Base-by-base conservation (phyloP, 2,329 filamentous ascomycete genomes). In the Aspergillus pseudonomiae region DNA sequence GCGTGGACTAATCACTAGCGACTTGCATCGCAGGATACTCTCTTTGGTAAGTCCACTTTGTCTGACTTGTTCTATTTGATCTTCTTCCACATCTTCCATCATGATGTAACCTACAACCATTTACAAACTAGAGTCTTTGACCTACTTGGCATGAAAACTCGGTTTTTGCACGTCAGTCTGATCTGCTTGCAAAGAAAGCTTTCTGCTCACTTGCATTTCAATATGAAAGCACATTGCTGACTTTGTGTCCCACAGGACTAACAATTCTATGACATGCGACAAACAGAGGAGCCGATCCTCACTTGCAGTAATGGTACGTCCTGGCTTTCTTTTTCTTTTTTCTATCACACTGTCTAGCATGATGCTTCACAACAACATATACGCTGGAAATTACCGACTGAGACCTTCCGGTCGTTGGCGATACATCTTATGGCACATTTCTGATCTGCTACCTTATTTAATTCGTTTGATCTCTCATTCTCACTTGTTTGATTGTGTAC, bases 301-400 rank as follows among this genome's bases (percentile, higher is more conserved):
- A 21, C 1, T 61, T 65, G 60, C 65, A 67, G 19, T 16, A 61
- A 62, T 66, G 69, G 76, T 78, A 69, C 68, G 76, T 71, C 45
- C 28, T 32, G 26, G 30, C 16, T 9, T 14, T 11, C 14, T 52
- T 61, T 53, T 78, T 78, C 64, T 77, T 77, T 41, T 68, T 80
- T 66, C 24, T 80, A 66, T 59, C 70, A 75, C 12, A 28, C 53
- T 30, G 30, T 26, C 43, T 68, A 53, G 61, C 65, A 80, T 88
- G 87, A 90, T 92, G 90, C 85, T 82, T 75, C 77, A 78, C 75
- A 41, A 70, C 77, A 72, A 74, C 76, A 81, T 86, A 86, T 88
- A 91, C 84, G 91, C 93, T 94, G 92, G 92, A 94, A 95, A 90
- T 96, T 96, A 96, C 92, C 92, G 92, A 89, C 92, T 88, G 91